Evolutionary conservation across 2,329 filamentous ascomycete genomes (phyloP).

Genomic region (Zasmidium angulare): DNA sequence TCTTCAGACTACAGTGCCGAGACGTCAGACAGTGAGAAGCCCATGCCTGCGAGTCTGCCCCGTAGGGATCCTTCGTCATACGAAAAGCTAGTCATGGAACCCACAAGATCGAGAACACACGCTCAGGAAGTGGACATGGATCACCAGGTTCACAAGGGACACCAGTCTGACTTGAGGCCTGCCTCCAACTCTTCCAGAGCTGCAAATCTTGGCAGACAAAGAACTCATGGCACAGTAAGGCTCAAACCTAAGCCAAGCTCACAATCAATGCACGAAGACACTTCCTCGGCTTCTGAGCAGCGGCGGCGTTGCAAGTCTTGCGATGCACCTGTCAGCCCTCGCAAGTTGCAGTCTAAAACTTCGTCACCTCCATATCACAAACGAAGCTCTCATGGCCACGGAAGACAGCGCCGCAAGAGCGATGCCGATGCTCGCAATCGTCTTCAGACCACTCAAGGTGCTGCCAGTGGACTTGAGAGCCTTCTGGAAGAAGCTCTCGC

Average conservation of each 20-base stretch:
- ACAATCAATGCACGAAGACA: neutral
- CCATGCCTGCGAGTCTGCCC: slow-evolving; percentile 8
- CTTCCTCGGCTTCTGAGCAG: neutral
- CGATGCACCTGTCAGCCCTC: neutral
- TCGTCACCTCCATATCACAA: neutral
- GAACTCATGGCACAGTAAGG: slow-evolving; percentile 9
- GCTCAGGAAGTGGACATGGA: neutral
- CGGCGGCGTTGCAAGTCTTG: slow-evolving; percentile 7
- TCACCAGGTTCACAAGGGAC: neutral
- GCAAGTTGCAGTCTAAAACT: neutral
- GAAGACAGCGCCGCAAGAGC: neutral
- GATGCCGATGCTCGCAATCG: neutral
- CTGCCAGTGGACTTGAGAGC: slow-evolving; percentile 43
- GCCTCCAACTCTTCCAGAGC: too few relatives aligned
- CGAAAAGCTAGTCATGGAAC: slow-evolving; percentile 17
- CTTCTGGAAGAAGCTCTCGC: slow-evolving; percentile 44
- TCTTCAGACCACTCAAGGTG: slow-evolving; percentile 21
- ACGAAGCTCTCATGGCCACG: neutral
- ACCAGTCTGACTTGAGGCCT: too few relatives aligned
- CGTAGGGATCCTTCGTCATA: slow-evolving; percentile 26
- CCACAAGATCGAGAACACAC: neutral
- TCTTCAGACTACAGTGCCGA: slow-evolving; percentile 31
- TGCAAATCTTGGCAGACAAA: neutral
- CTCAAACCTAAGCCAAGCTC: slow-evolving; percentile 11
- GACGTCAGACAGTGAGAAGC: slow-evolving; percentile 8